Conservation (phyloP, 176 grass and related monocot genomes). For the Carex scoparia region DNA sequence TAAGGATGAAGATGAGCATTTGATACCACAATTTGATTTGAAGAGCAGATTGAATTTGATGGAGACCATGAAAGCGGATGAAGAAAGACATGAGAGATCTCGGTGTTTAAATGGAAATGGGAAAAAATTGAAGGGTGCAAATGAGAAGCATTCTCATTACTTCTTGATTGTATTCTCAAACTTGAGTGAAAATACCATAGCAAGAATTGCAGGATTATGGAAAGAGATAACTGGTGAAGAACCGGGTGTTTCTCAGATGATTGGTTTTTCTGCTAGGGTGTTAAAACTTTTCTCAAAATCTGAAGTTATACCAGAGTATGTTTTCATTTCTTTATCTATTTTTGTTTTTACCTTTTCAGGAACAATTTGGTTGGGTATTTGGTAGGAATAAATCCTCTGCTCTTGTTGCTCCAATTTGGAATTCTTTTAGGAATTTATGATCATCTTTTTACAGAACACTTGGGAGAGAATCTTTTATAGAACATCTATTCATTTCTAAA, state of each 20-base stretch:
- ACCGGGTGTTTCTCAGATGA: constrained; percentile 12
- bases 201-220: constrained; percentile 44
- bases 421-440: not conserved
- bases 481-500: not conserved
- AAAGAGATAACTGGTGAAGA: constrained; percentile 34
- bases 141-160: constrained; percentile 15
- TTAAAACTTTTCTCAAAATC: constrained; percentile 50
- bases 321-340: constrained; percentile 15
- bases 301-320: constrained; percentile 56
- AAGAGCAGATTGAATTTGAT: constrained; percentile 23
- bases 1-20: constrained; percentile 29
- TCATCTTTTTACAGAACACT: not conserved
- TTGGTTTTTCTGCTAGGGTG: constrained; percentile 36
- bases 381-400: not conserved
- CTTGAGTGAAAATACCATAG: constrained; percentile 40
- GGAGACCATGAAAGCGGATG: constrained; percentile 24
- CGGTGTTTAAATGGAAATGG: constrained; percentile 17
- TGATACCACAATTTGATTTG: constrained; percentile 23
- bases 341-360: constrained; percentile 12
- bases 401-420: not conserved
- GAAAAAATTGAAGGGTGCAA: constrained; percentile 24
- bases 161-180: constrained; percentile 39
- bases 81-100: constrained; percentile 6
- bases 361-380: constrained; percentile 1
- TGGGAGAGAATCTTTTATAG: not conserved